Evolutionary conservation across 2,329 filamentous ascomycete species (phyloP), one percentile per base, ranked within the genome.

Genomic region (Fusarium chlamydosporum): DNA sequence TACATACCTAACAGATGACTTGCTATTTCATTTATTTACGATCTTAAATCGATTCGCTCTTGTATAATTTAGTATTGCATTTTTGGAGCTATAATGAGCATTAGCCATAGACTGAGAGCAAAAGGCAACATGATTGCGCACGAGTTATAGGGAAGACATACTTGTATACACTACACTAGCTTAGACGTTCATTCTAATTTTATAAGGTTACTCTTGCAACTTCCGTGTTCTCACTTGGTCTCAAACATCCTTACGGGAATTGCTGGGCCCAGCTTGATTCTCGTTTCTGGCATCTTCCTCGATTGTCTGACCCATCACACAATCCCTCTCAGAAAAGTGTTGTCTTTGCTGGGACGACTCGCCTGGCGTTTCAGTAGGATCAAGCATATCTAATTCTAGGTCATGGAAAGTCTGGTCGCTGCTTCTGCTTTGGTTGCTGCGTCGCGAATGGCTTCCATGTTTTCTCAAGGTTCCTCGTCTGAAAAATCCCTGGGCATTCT

Each of bases 261-360:
- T 47, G 33, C 51, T 67, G 8, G 58, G 61, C 10, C 61, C 45
- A 26, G 62, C 42, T 38, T 54, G 59, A 29, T 33, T 66, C 42
- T 73, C 70, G 12, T 73, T 71, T 46, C 76, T 77, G 29, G 61
- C 73, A 55, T 79, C 78, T 57, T 82, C 79, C 31, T 72, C 70
- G 29, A 81, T 72, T 3, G 76, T 76, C 70, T 79, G 81, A 18
- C 78, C 78, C 72, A 79, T 77, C 52, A 79, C 75, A 61, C 78
- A 78, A 27, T 79, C 77, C 45, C 76, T 77, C 54, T 81, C 78
- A 31, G 59, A 56, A 40, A 68, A 68, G 26, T 70, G 71, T 16
- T 41, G 48, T 23, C 57, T 61, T 26, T 60, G 53, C 23, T 64
- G 66, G 13, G 66, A 56, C 11, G 67, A 47, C 13, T 57, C 61